Conservation (phyloP, 495 filamentous ascomycete genomes). For the Beverwykella pulmonaria region DNA sequence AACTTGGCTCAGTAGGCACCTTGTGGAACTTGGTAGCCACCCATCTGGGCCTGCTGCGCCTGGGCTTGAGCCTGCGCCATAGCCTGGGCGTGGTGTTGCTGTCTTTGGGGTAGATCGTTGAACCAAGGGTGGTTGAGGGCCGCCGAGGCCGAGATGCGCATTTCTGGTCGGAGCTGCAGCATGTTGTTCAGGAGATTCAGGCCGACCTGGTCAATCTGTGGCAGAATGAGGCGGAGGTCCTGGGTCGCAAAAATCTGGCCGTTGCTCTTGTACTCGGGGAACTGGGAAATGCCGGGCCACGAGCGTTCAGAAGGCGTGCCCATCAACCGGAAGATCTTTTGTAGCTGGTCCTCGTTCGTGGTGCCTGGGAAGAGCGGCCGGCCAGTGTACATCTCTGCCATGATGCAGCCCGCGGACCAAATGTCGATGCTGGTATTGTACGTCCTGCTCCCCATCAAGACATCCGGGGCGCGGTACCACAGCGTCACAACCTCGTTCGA, state of each 20-base stretch:
- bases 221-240: conserved; percentile 79
- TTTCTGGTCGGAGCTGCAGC: conserved; percentile 91
- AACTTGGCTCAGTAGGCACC: conserved; percentile 32
- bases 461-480: conserved; percentile 86
- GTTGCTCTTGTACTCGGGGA: conserved; percentile 91
- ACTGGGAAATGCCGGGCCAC: conserved; percentile 87
- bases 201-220: conserved; percentile 83
- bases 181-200: conserved; percentile 85
- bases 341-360: conserved; percentile 78
- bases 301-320: conserved; percentile 93
- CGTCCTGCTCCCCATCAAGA: conserved; percentile 85
- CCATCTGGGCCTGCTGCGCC: conserved; percentile 34
- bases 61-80: conserved; percentile 45
- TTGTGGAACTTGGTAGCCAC: conserved; percentile 29
- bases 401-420: conserved; percentile 91
- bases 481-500: conserved; percentile 93
- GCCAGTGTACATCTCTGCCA: conserved; percentile 87
- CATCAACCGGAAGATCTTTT: conserved; percentile 79
- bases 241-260: conserved; percentile 97
- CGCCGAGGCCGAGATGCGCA: conserved; percentile 81
- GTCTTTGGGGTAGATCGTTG: conserved; percentile 60
- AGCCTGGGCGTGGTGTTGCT: conserved; percentile 43
- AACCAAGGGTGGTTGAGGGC: conserved; percentile 94
- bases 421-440: conserved; percentile 92
- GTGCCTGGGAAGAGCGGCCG: conserved; percentile 80